Evolutionary conservation across 1,284 basidiomycete species (phyloP), one percentile per base, ranked within the genome.

Genomic region (Vanrija pseudolonga): DNA sequence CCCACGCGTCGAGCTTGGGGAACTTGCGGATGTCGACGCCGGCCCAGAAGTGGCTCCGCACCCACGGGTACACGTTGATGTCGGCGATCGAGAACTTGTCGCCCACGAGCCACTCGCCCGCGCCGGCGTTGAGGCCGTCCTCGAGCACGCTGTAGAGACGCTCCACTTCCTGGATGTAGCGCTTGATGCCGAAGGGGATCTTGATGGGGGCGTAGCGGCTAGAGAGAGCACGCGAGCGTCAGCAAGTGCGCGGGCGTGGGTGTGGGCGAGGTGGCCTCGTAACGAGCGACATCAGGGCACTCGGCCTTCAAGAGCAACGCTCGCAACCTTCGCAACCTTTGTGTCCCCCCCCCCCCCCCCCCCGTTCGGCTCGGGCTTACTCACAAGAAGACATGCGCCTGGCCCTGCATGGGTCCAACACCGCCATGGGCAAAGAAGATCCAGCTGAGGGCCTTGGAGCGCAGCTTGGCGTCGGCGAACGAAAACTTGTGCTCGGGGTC

Each of bases 91-190:
- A 83, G 73, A 82, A 88, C 53, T 81, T 83, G 26, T 83, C 76
- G 12, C 88, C 88, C 11, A 83, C 86, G 26, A 92, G 82, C 72
- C 80, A 91, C 44, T 71, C 65, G 23, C 61, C 62, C 47, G 64
- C 63, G 26, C 61, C 59, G 7, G 80, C 79, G 28, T 76, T 69
- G 2, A 93, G 81, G 19, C 84, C 83, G 53, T 83, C 82, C 61
- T 91, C 84, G 51, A 91, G 80, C 9, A 91, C 89, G 39, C 81
- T 77, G 69, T 87, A 89, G 5, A 92, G 80, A 26, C 89, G 82
- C 69, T 84, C 84, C 3, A 87, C 87, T 78, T 92, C 90, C 36
- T 87, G 82, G 23, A 81, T 62, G 75, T 89, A 91, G 47, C 87
- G 82, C 84, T 75, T 75, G 61, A 79, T 78, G 36, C 68, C 76